Evolutionary conservation across 805 yeast genomes (phyloP), one percentile per base, ranked within the genome.

Genomic region (Sugiyamaella floridensis): DNA sequence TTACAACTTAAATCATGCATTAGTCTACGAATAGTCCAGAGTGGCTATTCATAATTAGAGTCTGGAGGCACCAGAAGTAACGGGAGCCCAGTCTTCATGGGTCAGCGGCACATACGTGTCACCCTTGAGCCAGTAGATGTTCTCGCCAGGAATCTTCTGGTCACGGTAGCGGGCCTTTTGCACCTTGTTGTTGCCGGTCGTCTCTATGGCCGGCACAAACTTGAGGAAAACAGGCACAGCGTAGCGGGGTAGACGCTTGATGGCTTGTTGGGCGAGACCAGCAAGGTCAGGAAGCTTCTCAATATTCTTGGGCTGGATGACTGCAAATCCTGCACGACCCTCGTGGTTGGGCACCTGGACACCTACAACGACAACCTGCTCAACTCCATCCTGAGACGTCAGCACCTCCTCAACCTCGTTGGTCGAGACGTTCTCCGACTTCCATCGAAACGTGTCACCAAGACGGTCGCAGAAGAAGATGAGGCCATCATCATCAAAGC

Each of bases 371-470:
- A 84, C 80, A 56, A 85, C 88, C 55, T 77, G 76, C 47, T 85
- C 71, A 22, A 69, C 59, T 20, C 68, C 71, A 19, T 69, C 67
- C 32, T 65, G 56, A 20, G 67, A 71, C 28, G 71, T 66, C 4
- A 70, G 54, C 48, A 72, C 65, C 63, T 84, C 86, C 65, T 92
- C 97, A 41, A 90, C 97, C 71, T 90, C 97, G 34, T 90, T 83
- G 12, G 97, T 89, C 15, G 93, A 82, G 10, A 92, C 97, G 67
- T 90, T 90, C 71, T 90, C 98, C 1, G 95, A 85, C 71, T 89
- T 92, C 98, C 98, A 90, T 61, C 98, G 77, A 73, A 86, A 90
- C 0, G 97, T 92, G 65, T 90, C 98, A 43, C 98, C 98, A 63
- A 92, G 71, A 63, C 98, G 76, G 72, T 90, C 98, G 45, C 89